Conservation (phyloP, 2,329 filamentous ascomycete species). For the Penicillium sp. region DNA sequence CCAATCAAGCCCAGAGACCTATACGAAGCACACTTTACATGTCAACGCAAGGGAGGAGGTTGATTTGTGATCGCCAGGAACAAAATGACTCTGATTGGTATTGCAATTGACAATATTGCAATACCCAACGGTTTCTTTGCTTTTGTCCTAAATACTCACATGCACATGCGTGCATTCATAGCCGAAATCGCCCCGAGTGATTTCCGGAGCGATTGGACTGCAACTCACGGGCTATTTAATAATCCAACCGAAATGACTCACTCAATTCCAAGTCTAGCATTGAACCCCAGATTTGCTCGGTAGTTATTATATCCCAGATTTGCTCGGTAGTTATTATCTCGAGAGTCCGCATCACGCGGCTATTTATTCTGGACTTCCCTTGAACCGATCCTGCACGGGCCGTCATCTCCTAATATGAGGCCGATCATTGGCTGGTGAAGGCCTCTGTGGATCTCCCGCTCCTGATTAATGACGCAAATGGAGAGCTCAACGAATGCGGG, state of each 20-base stretch:
- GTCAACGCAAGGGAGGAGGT: too few relatives aligned
- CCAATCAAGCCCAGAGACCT: too few relatives aligned
- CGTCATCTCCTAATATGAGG: not conserved
- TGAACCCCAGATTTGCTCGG: not conserved
- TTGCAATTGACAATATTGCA: too few relatives aligned
- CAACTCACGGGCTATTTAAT: too few relatives aligned
- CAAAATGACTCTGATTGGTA: too few relatives aligned
- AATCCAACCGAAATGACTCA: not conserved
- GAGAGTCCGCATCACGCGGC: not conserved
- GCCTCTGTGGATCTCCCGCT: not conserved
- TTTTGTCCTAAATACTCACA: not conserved
- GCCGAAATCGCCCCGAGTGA: not conserved
- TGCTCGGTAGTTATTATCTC: not conserved
- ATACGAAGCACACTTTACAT: too few relatives aligned
- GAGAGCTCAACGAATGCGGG: not conserved
- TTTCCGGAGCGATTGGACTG: not conserved
- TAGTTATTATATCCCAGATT: not conserved
- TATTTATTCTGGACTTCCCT: slow-evolving; percentile 2
- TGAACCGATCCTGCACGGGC: slow-evolving; percentile 1
- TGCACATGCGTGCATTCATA: not conserved
- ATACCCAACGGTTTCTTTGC: too few relatives aligned
- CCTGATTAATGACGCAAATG: not conserved
- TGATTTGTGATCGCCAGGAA: too few relatives aligned
- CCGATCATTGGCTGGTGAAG: slow-evolving; percentile 3
- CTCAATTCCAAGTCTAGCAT: not conserved